phyloP scores from a whole-genome alignment of 768 basidiomycete genomes.

The Strobilomyces dryophilus region DNA sequence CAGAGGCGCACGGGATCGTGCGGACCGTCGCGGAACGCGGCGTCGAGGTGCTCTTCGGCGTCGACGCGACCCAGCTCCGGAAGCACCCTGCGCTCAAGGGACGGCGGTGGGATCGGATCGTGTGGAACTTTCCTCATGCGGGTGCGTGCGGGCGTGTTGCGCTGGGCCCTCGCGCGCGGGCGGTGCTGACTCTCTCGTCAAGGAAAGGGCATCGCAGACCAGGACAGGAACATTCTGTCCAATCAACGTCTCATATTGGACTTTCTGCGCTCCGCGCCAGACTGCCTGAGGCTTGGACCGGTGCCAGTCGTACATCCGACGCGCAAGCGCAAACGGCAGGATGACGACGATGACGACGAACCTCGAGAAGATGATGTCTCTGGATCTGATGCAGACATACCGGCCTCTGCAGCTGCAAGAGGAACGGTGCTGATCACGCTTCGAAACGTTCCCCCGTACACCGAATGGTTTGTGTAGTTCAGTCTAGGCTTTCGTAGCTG shows the following conservation, averaged over 20 bases:
- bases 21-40: constrained; percentile 51
- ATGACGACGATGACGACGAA: constrained; percentile 37
- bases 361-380: constrained; percentile 24
- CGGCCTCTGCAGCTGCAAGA: constrained; percentile 25
- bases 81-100: constrained; percentile 54
- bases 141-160: constrained; percentile 45
- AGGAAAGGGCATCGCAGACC: constrained; percentile 90
- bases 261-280: constrained; percentile 72
- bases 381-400: constrained; percentile 14
- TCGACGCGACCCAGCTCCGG: constrained; percentile 82
- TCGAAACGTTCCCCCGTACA: constrained; percentile 84
- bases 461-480: constrained; percentile 57
- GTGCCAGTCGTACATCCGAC: constrained; percentile 40
- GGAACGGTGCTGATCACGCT: constrained; percentile 86
- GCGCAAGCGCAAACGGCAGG: constrained; percentile 42
- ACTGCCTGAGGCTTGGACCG: constrained; percentile 55
- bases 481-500: constrained; percentile 7
- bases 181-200: constrained; percentile 7
- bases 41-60: constrained; percentile 67
- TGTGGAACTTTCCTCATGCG: constrained; percentile 97
- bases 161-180: not conserved
- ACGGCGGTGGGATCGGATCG: constrained; percentile 68
- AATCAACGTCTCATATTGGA: constrained; percentile 83
- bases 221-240: constrained; percentile 86
- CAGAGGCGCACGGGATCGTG: constrained; percentile 63